Evolutionary conservation across 306 rosid species (phyloP).

Genomic region (Geum urbanum): DNA sequence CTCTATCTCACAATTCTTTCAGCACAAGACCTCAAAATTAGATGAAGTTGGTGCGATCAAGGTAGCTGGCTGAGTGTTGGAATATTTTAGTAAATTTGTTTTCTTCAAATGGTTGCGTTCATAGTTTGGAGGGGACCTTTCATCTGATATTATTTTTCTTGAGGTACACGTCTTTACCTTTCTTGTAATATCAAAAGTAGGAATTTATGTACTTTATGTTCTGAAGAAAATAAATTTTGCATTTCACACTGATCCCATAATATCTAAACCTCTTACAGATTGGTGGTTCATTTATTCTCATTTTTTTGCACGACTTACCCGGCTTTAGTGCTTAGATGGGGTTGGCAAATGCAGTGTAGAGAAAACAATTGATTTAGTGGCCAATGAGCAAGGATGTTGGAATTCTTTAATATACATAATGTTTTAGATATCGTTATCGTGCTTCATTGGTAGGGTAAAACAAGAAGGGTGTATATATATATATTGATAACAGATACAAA

Average conservation of each 20-base stretch:
- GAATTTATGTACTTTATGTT: background rate
- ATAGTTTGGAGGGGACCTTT: constrained; percentile 58
- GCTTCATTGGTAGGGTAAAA: background rate
- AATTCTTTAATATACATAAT: background rate
- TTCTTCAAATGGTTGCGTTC: constrained; percentile 55
- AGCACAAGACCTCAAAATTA: constrained; percentile 88
- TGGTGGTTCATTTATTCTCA: background rate
- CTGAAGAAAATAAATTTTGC: background rate
- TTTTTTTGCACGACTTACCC: background rate
- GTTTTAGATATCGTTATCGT: background rate
- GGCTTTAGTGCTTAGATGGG: background rate
- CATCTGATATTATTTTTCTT: constrained; percentile 50
- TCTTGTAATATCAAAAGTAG: constrained; percentile 10
- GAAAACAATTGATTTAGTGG: background rate
- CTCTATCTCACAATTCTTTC: constrained; percentile 33
- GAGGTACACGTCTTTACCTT: constrained; percentile 55
- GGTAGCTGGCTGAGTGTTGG: constrained; percentile 73
- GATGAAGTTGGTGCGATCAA: constrained; percentile 81
- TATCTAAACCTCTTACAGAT: background rate
- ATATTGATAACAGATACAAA: background rate
- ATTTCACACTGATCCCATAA: background rate
- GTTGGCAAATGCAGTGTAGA: background rate
- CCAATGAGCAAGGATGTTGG: background rate
- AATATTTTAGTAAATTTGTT: constrained; percentile 45
- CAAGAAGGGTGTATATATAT: background rate